Base-by-base conservation (phyloP, 768 basidiomycete genomes). In the Podaxis sp. region DNA sequence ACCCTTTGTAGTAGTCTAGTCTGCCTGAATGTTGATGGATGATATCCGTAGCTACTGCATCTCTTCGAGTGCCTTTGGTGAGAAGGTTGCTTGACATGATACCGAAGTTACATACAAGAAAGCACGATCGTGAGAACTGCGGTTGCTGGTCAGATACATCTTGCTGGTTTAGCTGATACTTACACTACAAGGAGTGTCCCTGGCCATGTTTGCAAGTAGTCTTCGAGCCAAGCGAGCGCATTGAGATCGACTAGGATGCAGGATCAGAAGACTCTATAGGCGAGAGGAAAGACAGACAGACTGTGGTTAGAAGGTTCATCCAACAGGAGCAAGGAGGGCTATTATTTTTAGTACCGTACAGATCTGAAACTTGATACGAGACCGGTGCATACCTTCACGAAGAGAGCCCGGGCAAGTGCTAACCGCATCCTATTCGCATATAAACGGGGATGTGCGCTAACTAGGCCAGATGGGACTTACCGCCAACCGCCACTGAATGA, bases 271-370 rank as follows among this genome's bases (percentile, higher is more conserved):
- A 19, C n/a, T 19, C 28, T 39, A 26, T 56, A 11, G 46, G 17
- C 19, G n/a, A 38, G 13, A 56, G 30, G 36, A 22, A 51, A 24
- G 12, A 30, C 1, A 52, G 19, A 74, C 88, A 68, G 68, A 92
- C 93, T 95, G 77, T 97, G 94, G 83, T 99, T 99, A 11, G 96
- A 96, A 71, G 96, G 96, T 71, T 97, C 95, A 74, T 95, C 95
- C 17, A 96, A 81, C 66, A 95, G 80, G 54, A 96, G 79, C 36
- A 96, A 79, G 46, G 91, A 72, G 39, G 88, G 88, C 87, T 90
- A 57, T 28, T 24, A 15, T 12, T 13, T 51, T 51, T 12, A 9
- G 19, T 12, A 51, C 3, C 4, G 3, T 24, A 51, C 5, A 24
- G 22, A 11, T 7, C 13, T 15, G 22, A 51, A 24, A 51, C 49